Evolutionary conservation across 768 basidiomycete species (phyloP).

Genomic region (Amanita muscaria): DNA sequence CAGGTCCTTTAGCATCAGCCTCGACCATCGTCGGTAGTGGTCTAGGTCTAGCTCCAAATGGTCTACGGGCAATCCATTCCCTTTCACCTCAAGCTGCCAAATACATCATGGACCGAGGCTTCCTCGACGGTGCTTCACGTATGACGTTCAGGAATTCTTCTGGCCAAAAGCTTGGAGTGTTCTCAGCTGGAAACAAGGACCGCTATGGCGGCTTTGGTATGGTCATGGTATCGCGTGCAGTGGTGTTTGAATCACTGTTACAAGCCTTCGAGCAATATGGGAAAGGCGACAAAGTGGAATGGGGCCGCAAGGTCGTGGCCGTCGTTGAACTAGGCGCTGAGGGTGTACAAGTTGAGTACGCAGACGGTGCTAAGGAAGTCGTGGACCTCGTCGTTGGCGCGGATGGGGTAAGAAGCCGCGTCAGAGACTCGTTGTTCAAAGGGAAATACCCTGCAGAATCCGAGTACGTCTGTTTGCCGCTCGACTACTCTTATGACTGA

Average conservation of each 20-base stretch:
- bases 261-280: not conserved
- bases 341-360: constrained; percentile 3
- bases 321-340: not conserved
- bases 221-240: constrained; percentile 4
- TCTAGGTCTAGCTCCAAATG: constrained; percentile 5
- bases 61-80: constrained; percentile 3
- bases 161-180: not conserved
- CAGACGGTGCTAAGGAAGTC: constrained; percentile 1
- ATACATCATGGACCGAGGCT: constrained; percentile 1
- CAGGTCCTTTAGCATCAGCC: not conserved
- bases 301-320: constrained; percentile 3
- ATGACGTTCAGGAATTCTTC: not conserved
- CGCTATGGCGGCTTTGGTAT: constrained; percentile 2
- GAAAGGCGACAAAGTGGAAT: not conserved
- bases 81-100: not conserved
- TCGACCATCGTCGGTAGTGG: constrained; percentile 6
- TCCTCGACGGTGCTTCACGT: not conserved
- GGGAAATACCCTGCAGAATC: constrained; percentile 12
- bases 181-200: not conserved
- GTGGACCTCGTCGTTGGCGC: constrained; percentile 6
- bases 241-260: constrained; percentile 4
- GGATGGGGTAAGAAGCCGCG: constrained; percentile 5
- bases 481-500: not conserved
- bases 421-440: constrained; percentile 1
- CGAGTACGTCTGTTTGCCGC: constrained; percentile 11